Percentiles rank a stretch among this genome's conserved stretches.
Conservation (phyloP, 106 monocot species). For the Dendrobium chrysotoxum region DNA sequence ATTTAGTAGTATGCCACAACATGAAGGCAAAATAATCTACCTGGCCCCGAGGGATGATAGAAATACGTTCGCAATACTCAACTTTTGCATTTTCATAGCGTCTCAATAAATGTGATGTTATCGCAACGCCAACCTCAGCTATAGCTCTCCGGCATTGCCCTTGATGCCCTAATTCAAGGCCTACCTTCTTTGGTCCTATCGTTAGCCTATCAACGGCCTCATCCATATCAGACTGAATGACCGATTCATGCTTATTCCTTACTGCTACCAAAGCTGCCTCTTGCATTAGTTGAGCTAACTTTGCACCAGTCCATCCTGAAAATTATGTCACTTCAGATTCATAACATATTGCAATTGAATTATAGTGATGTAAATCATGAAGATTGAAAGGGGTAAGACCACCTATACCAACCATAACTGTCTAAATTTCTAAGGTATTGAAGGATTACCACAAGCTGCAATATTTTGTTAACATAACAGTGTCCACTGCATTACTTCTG, state of each 20-base stretch:
- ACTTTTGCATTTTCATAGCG: constrained; percentile 76
- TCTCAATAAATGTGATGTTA: constrained; percentile 77
- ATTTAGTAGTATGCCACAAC: background rate
- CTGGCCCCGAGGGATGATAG: constrained; percentile 80
- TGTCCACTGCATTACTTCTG: background rate
- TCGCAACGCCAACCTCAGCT: constrained; percentile 67
- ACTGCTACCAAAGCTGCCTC: constrained; percentile 81
- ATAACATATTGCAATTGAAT: background rate
- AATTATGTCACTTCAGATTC: constrained; percentile 11
- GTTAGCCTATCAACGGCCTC: constrained; percentile 82
- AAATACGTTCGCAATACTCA: constrained; percentile 75
- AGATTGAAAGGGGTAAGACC: background rate
- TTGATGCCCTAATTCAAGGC: constrained; percentile 76
- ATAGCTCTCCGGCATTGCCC: constrained; percentile 70
- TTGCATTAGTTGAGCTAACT: constrained; percentile 74
- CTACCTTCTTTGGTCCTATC: constrained; percentile 59
- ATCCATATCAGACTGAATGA: constrained; percentile 80
- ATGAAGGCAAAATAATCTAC: constrained; percentile 9
- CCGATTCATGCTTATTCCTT: constrained; percentile 48
- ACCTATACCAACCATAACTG: background rate
- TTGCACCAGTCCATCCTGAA: constrained; percentile 84
- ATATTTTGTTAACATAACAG: background rate
- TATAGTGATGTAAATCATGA: background rate
- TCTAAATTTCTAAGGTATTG: background rate
- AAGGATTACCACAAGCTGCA: background rate